Evolutionary conservation across 2,329 filamentous ascomycete genomes (phyloP), one percentile per base, ranked within the genome.

Genomic region (Didymosphaeria variabile): DNA sequence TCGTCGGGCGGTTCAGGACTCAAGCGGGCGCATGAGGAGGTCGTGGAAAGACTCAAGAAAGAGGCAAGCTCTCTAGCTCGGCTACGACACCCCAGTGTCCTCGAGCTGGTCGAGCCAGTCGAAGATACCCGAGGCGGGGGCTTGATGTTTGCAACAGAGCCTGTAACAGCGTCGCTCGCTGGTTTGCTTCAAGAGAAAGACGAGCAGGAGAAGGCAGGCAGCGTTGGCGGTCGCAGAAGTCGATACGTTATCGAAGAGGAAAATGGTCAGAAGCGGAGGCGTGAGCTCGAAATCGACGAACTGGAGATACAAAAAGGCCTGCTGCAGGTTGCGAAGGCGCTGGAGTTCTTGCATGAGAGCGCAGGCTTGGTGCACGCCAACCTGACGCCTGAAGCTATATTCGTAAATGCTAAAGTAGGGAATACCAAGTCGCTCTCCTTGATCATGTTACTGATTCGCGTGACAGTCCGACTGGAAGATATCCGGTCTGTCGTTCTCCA

Each of bases 231-330:
- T 12, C 85, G 92, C 62, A 84, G 88, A 4, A 93, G 92, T 76
- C 89, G 92, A 68, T 95, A 90, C 79, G 90, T 95, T 57, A 89
- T 91, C 1, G 92, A 95, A 72, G 91, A 93, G 67, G 83, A 89
- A 0, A 90, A 94, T 67, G 91, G 91, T 38, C 88, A 87, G 53
- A 86, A 89, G 58, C 75, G 78, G 69, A 84, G 92, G 70, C 86
- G 91, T 69, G 94, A 98, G 73, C 79, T 97, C 15, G 94, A 98
- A 77, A 92, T 99, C 63, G 95, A 99, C 75, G 95, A 98, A 80
- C 83, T 99, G 61, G 95, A 99, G 79, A 96, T 98, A 70, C 95
- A 99, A 77, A 99, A 99, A 79, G 95, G 95, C 0, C 79, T 99
- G 64, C 81, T 98, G 62, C 95, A 99, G 78, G 87, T 99, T 65